Base-by-base conservation (phyloP, 192 early-diverging fungal genomes). In the Fimicolochytrium jonesii region DNA sequence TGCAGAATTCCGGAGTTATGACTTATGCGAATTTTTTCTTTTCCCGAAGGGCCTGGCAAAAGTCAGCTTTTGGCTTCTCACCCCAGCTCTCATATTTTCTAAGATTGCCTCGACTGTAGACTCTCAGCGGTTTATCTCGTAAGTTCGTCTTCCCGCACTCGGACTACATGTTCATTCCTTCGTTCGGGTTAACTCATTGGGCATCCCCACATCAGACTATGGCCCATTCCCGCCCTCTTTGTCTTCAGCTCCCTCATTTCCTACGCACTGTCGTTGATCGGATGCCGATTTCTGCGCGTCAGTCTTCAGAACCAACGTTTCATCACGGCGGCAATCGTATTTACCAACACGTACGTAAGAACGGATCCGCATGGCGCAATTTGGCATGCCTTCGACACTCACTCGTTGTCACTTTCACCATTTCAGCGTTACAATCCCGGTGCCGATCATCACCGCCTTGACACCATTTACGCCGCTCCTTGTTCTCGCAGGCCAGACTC, bases 331-430 rank as follows among this genome's bases (percentile, higher is more conserved):
- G 48, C 48, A 6, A 50, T 50, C 22, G 48, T 50, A 30, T 50
- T 50, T 28, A 50, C 48, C 22, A 50, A 50, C 48, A 50, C 48
- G n/a, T n/a, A n/a, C n/a, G n/a, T n/a, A n/a, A n/a, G n/a, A n/a
- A n/a, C n/a, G n/a, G n/a, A n/a, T n/a, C n/a, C n/a, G n/a, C n/a
- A n/a, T n/a, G n/a, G n/a, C n/a, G n/a, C n/a, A n/a, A n/a, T n/a
- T n/a, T n/a, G n/a, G n/a, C n/a, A n/a, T n/a, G n/a, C n/a, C n/a
- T n/a, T n/a, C n/a, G n/a, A n/a, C n/a, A n/a, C n/a, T n/a, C n/a
- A n/a, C n/a, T n/a, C n/a, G n/a, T n/a, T n/a, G n/a, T n/a, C n/a
- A n/a, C n/a, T n/a, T n/a, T n/a, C n/a, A n/a, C n/a, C n/a, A n/a
- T n/a, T n/a, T n/a, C n/a, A n/a, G n/a, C 29, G 48, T 50, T 15